Conservation (phyloP, 1,284 basidiomycete genomes). For the Anthracocystis walkeri region DNA sequence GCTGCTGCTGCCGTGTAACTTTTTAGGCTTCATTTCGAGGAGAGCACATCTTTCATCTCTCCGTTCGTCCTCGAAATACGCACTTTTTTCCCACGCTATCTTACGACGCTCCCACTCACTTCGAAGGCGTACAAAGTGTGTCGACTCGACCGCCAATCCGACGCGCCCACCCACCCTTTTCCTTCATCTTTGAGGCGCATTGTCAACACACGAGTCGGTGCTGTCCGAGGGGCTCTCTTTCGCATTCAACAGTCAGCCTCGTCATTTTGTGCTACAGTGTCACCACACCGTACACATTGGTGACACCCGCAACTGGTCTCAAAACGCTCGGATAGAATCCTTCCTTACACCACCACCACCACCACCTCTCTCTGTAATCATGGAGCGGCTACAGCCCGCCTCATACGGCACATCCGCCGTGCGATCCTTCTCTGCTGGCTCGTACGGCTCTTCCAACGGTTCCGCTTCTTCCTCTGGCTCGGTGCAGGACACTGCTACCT, state of each 20-base stretch:
- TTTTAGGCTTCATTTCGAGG: too few relatives aligned
- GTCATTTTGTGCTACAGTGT: too few relatives aligned
- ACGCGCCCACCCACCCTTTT: neutral
- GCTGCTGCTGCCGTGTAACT: too few relatives aligned
- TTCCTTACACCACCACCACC: neutral
- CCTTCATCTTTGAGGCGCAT: neutral
- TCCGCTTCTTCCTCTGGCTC: conserved; percentile 27
- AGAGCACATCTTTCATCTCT: too few relatives aligned
- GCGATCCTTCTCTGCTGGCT: conserved; percentile 38
- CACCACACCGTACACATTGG: neutral
- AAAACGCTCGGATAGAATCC: neutral
- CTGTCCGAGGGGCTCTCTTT: neutral
- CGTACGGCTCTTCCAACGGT: conserved; percentile 33
- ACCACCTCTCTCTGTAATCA: neutral
- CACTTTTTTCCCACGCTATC: too few relatives aligned
- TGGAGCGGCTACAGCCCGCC: conserved; percentile 32
- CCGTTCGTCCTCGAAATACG: too few relatives aligned
- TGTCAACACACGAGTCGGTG: neutral
- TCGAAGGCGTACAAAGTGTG: too few relatives aligned
- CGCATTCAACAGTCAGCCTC: too few relatives aligned
- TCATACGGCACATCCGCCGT: conserved; percentile 18
- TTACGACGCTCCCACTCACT: too few relatives aligned
- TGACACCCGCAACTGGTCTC: neutral
- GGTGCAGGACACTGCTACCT: neutral
- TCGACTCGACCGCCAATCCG: conserved; percentile 1